Percentiles rank a stretch among this genome's conserved stretches.
Conservation (phyloP, 192 early-diverging fungal genomes). For the Backusella parvicylindrica region DNA sequence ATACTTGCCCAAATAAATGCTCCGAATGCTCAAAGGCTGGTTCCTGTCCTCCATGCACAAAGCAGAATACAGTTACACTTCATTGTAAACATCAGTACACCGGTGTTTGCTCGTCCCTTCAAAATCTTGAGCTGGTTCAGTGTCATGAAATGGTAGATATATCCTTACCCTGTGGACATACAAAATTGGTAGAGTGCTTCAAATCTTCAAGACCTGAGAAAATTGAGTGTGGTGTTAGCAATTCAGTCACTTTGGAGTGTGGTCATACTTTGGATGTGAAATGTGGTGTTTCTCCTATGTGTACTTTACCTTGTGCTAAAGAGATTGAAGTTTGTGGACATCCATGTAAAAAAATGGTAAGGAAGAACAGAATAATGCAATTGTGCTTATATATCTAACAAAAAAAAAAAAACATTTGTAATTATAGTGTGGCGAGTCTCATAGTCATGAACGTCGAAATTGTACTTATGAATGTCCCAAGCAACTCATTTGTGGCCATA, state of each 20-base stretch:
- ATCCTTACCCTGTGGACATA: slow-evolving; percentile 19
- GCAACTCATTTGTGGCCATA: slow-evolving; percentile 32
- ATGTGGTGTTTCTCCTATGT: background rate
- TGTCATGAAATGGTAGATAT: slow-evolving; percentile 1
- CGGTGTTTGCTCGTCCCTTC: background rate
- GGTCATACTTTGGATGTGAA: background rate
- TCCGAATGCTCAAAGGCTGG: slow-evolving; percentile 3
- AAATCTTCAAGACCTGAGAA: background rate
- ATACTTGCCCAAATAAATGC: slow-evolving; percentile 22
- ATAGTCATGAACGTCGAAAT: slow-evolving; percentile 19
- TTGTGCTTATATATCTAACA: background rate
- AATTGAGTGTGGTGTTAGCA: background rate
- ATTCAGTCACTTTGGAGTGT: background rate
- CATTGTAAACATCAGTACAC: background rate
- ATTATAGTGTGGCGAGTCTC: slow-evolving; percentile 20
- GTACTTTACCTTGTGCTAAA: slow-evolving; percentile 4
- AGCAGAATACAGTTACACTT: background rate
- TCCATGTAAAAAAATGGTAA: slow-evolving; percentile 6
- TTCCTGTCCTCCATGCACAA: slow-evolving; percentile 18
- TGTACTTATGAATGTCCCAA: slow-evolving; percentile 26
- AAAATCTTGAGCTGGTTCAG: background rate
- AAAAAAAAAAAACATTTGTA: no score
- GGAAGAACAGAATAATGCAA: background rate
- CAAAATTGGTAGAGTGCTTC: background rate
- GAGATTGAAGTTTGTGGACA: slow-evolving; percentile 18